Evolutionary conservation across 768 basidiomycete species (phyloP).

Genomic region (Grammothele lineata): DNA sequence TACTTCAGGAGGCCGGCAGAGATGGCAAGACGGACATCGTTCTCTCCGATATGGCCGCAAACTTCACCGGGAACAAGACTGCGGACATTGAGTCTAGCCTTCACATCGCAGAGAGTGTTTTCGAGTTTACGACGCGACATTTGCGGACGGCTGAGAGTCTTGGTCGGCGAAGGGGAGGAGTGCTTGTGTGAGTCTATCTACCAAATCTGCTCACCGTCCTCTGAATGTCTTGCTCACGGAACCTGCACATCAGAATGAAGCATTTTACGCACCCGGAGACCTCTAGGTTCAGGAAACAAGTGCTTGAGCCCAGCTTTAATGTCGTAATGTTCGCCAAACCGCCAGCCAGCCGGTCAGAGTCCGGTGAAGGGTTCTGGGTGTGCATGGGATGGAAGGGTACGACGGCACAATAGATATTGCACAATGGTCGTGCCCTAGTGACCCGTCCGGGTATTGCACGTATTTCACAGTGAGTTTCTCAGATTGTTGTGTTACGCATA

Average conservation of each 20-base stretch:
- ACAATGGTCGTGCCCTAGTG: no score
- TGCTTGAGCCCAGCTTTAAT: slow-evolving; percentile 60
- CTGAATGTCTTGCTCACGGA: slow-evolving; percentile 1
- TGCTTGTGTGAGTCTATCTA: slow-evolving; percentile 50
- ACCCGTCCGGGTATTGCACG: no score
- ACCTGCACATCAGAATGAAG: slow-evolving; percentile 57
- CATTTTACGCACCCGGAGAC: slow-evolving; percentile 76
- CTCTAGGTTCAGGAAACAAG: slow-evolving; percentile 55
- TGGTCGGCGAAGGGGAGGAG: slow-evolving; percentile 42
- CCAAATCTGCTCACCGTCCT: slow-evolving; percentile 8
- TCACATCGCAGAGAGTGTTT: slow-evolving; percentile 70
- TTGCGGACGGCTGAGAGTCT: slow-evolving; percentile 44
- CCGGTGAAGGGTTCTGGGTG: slow-evolving; percentile 82
- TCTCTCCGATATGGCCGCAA: slow-evolving; percentile 88
- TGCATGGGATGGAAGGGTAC: slow-evolving; percentile 65
- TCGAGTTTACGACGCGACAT: slow-evolving; percentile 57
- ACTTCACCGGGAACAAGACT: slow-evolving; percentile 64
- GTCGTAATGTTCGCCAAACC: slow-evolving; percentile 75
- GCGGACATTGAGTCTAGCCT: slow-evolving; percentile 68
- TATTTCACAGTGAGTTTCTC: no score
- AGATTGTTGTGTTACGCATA: no score
- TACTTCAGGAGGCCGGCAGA: slow-evolving; percentile 31
- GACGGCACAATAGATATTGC: no score
- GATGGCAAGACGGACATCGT: slow-evolving; percentile 67
- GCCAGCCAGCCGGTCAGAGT: slow-evolving; percentile 69